Conservation (phyloP, 805 yeast genomes). For the Hanseniaspora mollemarum region DNA sequence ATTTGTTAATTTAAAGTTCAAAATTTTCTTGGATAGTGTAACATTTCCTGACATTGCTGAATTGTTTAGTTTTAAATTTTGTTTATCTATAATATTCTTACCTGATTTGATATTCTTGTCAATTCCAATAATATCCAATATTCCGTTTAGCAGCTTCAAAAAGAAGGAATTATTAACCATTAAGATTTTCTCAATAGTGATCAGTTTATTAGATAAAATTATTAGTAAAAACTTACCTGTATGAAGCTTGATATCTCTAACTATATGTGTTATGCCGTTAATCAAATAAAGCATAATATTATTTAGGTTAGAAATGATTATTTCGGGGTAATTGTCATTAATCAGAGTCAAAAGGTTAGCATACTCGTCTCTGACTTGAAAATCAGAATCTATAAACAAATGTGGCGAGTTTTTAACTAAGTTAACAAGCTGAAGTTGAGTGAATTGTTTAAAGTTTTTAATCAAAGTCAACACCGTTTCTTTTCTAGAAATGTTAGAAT, state of each 20-base stretch:
- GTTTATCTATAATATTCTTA: conserved; percentile 27
- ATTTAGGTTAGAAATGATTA: conserved; percentile 50
- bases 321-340: conserved; percentile 40
- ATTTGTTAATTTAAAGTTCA: conserved; percentile 12
- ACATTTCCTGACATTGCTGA: conserved; percentile 18
- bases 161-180: conserved; percentile 56
- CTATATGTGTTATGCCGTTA: conserved; percentile 89
- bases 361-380: conserved; percentile 50
- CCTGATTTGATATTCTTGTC: conserved; percentile 19
- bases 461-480: conserved; percentile 53
- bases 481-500: conserved; percentile 55
- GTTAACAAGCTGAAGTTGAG: conserved; percentile 27
- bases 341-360: conserved; percentile 39
- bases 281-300: conserved; percentile 61
- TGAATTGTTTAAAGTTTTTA: conserved; percentile 29
- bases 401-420: conserved; percentile 30
- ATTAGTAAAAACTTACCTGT: conserved; percentile 49
- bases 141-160: conserved; percentile 55
- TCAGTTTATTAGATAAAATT: conserved; percentile 4
- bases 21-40: conserved; percentile 10
- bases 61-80: conserved; percentile 15
- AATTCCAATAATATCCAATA: conserved; percentile 52
- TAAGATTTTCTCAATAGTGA: conserved; percentile 32
- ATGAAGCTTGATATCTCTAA: conserved; percentile 61
- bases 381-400: conserved; percentile 45